Evolutionary conservation across 1,284 basidiomycete species (phyloP).

Genomic region (Tilletia setariae): DNA sequence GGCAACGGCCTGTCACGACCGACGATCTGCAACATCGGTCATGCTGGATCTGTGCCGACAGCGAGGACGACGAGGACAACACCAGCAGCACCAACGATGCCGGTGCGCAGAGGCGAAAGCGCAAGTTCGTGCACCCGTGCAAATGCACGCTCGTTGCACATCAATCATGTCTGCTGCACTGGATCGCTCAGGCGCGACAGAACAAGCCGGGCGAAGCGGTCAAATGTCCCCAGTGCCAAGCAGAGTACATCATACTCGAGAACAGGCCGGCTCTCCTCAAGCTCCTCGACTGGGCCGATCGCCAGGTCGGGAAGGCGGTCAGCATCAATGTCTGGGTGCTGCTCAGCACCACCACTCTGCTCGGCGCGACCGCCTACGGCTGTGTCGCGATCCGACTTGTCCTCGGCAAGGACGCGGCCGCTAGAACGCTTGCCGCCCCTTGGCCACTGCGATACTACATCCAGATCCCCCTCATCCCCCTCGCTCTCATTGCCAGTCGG

Average conservation of each 20-base stretch:
- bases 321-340: constrained; percentile 27
- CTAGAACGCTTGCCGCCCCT: constrained; percentile 29
- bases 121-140: constrained; percentile 44
- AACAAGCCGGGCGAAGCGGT: constrained; percentile 28
- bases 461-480: constrained; percentile 49
- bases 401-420: constrained; percentile 33
- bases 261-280: constrained; percentile 29
- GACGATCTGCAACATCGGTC: constrained; percentile 34
- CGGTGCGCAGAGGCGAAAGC: constrained; percentile 14
- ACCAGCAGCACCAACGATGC: background rate
- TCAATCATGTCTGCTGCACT: constrained; percentile 39
- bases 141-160: constrained; percentile 47
- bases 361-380: constrained; percentile 37
- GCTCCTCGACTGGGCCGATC: constrained; percentile 31
- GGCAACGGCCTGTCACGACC: constrained; percentile 26
- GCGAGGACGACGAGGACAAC: constrained; percentile 32
- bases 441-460: constrained; percentile 49
- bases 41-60: constrained; percentile 48
- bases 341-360: constrained; percentile 26
- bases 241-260: constrained; percentile 36
- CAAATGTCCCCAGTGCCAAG: constrained; percentile 40
- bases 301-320: constrained; percentile 24
- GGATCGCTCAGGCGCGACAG: constrained; percentile 37
- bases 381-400: constrained; percentile 37
- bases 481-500: constrained; percentile 40